A percentile compares a stretch with the other conserved stretches of the same genome.
Evolutionary conservation across 179 eudicot species (phyloP).

Genomic region (Heliamphora pulchella): DNA sequence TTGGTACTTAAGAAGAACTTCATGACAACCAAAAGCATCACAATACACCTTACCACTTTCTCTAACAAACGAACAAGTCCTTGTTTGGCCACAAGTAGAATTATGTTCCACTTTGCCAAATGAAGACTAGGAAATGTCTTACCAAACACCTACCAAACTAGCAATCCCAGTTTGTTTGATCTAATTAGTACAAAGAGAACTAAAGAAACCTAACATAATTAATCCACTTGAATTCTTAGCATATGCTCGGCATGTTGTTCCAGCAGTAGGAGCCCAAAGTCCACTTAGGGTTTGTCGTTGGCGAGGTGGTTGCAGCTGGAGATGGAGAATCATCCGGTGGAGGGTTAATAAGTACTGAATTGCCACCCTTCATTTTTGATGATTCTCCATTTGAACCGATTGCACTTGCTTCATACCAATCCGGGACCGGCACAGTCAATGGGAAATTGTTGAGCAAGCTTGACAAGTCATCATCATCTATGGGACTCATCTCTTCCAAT

Average conservation of each 20-base stretch:
- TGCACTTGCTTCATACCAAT: constrained; percentile 25
- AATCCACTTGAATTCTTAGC: not conserved
- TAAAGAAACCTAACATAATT: not conserved
- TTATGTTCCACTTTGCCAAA: not conserved
- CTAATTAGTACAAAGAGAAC: not conserved
- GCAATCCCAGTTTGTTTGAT: not conserved
- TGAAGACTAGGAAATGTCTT: not conserved
- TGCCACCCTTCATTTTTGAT: not conserved
- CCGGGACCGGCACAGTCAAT: constrained; percentile 21
- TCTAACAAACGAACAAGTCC: not conserved
- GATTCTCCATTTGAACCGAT: not conserved
- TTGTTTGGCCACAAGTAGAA: not conserved
- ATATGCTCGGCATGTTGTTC: constrained; percentile 24
- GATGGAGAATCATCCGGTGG: not conserved
- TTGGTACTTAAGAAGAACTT: not conserved
- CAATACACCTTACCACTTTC: not conserved
- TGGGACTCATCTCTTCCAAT: constrained; percentile 18
- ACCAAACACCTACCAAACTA: not conserved
- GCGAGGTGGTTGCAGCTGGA: not conserved
- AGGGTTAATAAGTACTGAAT: not conserved
- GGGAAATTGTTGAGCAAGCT: constrained; percentile 38
- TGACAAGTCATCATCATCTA: constrained; percentile 30
- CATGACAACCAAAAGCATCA: not conserved
- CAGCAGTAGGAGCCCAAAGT: constrained; percentile 11
- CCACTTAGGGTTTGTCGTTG: not conserved